Evolutionary conservation across 371 early-diverging fungal genomes (phyloP), one percentile per base, ranked within the genome.

Genomic region (Mucor circinelloides): DNA sequence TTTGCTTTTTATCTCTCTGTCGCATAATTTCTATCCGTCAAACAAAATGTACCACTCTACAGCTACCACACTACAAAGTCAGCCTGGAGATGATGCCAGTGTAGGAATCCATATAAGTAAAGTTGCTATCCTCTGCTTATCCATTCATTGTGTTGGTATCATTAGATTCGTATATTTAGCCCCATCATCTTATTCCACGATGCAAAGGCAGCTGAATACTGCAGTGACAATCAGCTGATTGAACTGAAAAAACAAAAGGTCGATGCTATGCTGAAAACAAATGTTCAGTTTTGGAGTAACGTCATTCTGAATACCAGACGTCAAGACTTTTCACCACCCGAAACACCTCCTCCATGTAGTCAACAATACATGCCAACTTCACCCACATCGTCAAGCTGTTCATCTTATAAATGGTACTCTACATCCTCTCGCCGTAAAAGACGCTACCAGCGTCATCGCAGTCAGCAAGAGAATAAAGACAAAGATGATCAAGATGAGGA

Each of bases 171-270:
- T 58, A 69, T 73, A 56, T 73, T 73, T 50, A 69, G 64, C 57
- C 73, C 73, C 34, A 44, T 73, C 32, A 66, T 73, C 8, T 30
- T 73, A 40, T 73, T 73, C 23, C 69, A 73, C 60, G 69, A 73
- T 48, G 31, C 58, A 57, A 60, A 32, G 38, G 34, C 21, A 55
- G 52, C n/a, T 19, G 54, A 52, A 15, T 48, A 25, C 12, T 63
- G 56, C 36, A 69, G 60, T 57, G 70, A 73, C 34, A 32, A 57
- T 52, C 50, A 66, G n/a, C 38, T 69, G 15, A 59, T 69, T 28
- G 58, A 69, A 23, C 7, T 64, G 15, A 66, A 69, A 44, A 73
- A 64, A 23, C 42, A 55, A 58, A 65, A 69, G 40, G 67, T 73
- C 2, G 56, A 66, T 52, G 73, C 66, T 2, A 73, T 73, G 73